Conservation (phyloP, 2,329 filamentous ascomycete genomes). For the Talaromyces atroroseus region DNA sequence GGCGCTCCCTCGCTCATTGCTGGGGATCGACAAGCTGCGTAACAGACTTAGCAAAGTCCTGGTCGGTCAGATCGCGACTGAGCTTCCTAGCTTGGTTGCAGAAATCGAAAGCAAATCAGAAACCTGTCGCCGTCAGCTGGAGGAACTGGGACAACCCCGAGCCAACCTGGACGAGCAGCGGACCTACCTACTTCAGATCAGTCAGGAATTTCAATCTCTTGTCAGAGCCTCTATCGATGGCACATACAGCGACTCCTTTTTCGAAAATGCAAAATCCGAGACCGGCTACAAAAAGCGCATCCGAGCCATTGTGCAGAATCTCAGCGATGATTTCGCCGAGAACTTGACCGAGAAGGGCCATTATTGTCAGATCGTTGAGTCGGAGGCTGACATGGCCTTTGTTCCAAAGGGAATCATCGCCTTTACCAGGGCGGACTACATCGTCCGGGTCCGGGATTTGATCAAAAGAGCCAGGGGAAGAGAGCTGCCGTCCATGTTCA, state of each 20-base stretch:
- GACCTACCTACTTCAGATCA: constrained; percentile 29
- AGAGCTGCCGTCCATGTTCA: constrained; percentile 59
- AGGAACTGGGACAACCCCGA: constrained; percentile 22
- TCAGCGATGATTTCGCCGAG: constrained; percentile 18
- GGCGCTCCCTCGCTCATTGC: constrained; percentile 19
- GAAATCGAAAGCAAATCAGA: constrained; percentile 31
- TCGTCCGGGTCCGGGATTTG: constrained; percentile 26
- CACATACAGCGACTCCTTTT: constrained; percentile 30
- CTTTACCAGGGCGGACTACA: neutral
- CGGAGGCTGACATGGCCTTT: neutral
- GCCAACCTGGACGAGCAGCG: constrained; percentile 22
- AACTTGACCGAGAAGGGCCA: constrained; percentile 15
- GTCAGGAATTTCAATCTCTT: constrained; percentile 34
- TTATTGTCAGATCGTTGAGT: constrained; percentile 13
- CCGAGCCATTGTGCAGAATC: constrained; percentile 20
- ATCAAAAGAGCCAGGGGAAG: constrained; percentile 44
- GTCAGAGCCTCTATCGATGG: constrained; percentile 29
- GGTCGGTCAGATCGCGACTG: constrained; percentile 26
- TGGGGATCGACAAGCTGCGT: constrained; percentile 29
- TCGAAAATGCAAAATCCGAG: constrained; percentile 18
- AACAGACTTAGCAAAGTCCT: constrained; percentile 30
- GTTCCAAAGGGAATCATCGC: neutral
- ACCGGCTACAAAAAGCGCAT: constrained; percentile 20
- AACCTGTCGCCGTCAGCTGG: constrained; percentile 25
- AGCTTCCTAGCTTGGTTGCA: constrained; percentile 33